Evolutionary conservation across 306 rosid genomes (phyloP).

Genomic region (Fragaria nilgerrensis): DNA sequence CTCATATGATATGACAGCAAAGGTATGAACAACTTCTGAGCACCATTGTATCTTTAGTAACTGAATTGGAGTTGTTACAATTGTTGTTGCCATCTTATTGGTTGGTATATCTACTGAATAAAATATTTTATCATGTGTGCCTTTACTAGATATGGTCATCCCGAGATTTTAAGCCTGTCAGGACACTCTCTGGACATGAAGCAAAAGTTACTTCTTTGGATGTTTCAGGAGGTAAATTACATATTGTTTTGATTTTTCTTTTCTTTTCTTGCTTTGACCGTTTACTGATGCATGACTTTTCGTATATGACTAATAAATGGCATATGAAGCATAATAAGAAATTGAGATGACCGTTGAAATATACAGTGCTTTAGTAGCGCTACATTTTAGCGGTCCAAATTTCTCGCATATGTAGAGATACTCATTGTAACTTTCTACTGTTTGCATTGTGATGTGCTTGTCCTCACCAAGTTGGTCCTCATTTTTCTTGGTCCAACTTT

Average conservation of each 20-base stretch:
- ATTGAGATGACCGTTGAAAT: not conserved
- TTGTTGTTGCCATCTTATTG: not conserved
- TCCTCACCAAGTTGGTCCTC: not conserved
- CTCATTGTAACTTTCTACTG: not conserved
- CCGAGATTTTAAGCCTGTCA: slow-evolving; percentile 91
- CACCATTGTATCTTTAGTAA: not conserved
- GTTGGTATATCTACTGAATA: slow-evolving; percentile 18
- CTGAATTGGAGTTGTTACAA: slow-evolving; percentile 2
- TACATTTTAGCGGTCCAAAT: not conserved
- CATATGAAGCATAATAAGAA: not conserved
- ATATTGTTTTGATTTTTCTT: slow-evolving; percentile 5
- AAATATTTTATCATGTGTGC: slow-evolving; percentile 24
- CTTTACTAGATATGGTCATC: slow-evolving; percentile 81
- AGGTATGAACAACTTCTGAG: slow-evolving; percentile 45
- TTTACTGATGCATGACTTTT: not conserved
- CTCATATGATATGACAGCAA: slow-evolving; percentile 89
- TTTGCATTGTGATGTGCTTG: not conserved
- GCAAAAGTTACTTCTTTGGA: slow-evolving; percentile 83
- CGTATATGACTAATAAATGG: not conserved
- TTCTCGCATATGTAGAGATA: not conserved
- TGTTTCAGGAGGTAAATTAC: slow-evolving; percentile 63
- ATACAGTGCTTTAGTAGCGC: not conserved
- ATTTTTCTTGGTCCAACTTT: not conserved
- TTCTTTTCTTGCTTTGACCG: not conserved
- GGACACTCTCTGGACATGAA: slow-evolving; percentile 90